phyloP scores from a whole-genome alignment of 257 asterid genomes.

The Solanum medicagineum region DNA sequence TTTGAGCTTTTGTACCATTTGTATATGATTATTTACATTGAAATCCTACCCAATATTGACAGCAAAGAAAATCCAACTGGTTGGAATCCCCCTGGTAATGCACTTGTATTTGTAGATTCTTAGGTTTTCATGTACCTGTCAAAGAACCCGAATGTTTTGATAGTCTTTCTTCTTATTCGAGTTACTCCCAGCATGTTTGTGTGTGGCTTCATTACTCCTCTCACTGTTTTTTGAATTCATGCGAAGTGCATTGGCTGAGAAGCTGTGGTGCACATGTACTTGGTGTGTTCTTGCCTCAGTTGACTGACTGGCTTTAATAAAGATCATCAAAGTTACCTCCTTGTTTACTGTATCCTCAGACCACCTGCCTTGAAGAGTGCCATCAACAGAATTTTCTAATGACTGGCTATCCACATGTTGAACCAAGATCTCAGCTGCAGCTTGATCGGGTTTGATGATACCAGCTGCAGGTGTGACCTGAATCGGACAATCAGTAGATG shows the following conservation, averaged over 20 bases:
- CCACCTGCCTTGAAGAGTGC: slow-evolving; percentile 71
- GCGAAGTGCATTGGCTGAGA: slow-evolving; percentile 11
- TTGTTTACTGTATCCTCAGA: slow-evolving; percentile 64
- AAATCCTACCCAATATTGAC: background rate
- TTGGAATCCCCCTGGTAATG: background rate
- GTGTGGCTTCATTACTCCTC: slow-evolving; percentile 21
- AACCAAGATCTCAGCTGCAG: slow-evolving; percentile 34
- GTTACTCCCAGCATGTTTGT: background rate
- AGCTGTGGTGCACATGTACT: slow-evolving; percentile 35
- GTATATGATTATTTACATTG: background rate
- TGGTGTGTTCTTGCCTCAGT: slow-evolving; percentile 30
- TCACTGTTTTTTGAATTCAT: slow-evolving; percentile 25
- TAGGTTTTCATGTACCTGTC: background rate
- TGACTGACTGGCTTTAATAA: slow-evolving; percentile 40
- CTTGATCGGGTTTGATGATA: slow-evolving; percentile 47
- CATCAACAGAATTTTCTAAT: slow-evolving; percentile 47
- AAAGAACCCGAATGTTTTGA: background rate
- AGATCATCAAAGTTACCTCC: slow-evolving; percentile 49
- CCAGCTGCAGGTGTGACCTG: slow-evolving; percentile 78
- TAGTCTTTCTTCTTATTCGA: background rate
- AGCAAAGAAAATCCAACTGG: background rate
- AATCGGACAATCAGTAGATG: background rate
- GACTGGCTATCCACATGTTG: slow-evolving; percentile 60
- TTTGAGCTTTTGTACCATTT: background rate
- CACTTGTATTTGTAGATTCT: background rate